A percentile compares a stretch with the other conserved stretches of the same genome.
Evolutionary conservation across 306 rosid genomes (phyloP).

Genomic region (Urtica urens): DNA sequence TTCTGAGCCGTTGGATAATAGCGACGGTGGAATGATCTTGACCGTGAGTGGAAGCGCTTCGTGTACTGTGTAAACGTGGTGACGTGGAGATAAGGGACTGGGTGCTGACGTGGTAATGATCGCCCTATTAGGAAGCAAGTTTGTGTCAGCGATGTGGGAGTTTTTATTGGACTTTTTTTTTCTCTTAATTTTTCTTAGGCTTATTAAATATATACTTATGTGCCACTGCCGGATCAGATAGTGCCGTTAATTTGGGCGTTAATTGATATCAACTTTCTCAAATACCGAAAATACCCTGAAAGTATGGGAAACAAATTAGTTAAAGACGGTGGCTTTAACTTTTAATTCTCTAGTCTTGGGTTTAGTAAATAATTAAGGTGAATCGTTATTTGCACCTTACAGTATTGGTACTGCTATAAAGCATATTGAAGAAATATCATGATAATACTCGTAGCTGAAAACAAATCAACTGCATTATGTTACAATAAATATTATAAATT

Average conservation of each 20-base stretch:
- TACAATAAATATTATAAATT: no score
- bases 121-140: not conserved
- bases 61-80: not conserved
- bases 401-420: no score
- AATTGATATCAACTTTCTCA: not conserved
- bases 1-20: conserved; percentile 24
- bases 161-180: no score
- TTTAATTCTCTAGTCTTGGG: no score
- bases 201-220: not conserved
- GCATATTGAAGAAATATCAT: no score
- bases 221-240: conserved; percentile 21
- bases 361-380: no score
- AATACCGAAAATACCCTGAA: conserved; percentile 5
- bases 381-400: no score
- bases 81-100: conserved; percentile 62
- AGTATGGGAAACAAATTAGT: not conserved
- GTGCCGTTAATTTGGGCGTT: not conserved
- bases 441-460: no score
- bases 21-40: conserved; percentile 3
- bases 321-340: no score
- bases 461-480: no score
- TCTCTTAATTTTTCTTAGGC: not conserved
- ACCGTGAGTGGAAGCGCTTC: conserved; percentile 22
- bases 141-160: not conserved
- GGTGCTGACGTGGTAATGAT: conserved; percentile 25